Percentiles rank a stretch among this genome's conserved stretches.
Conservation (phyloP, 345 rosid genomes). For the Odontarrhena argentea region DNA sequence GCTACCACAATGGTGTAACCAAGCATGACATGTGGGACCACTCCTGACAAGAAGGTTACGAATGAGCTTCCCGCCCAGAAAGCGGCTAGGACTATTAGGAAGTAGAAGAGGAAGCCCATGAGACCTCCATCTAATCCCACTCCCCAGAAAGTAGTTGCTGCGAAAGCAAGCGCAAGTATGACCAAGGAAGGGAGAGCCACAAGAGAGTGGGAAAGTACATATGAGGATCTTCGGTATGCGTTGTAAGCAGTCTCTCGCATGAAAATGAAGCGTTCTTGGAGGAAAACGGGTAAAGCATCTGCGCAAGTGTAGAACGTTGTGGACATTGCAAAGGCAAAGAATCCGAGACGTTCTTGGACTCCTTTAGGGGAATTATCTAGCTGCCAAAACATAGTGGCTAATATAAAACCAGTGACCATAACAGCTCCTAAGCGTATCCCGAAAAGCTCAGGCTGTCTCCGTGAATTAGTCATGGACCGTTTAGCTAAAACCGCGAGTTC, state of each 20-base stretch:
- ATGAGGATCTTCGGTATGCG: conserved; percentile 54
- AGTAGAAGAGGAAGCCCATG: conserved; percentile 52
- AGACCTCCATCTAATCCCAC: conserved; percentile 59
- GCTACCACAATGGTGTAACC: conserved; percentile 60
- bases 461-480: conserved; percentile 46
- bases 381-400: conserved; percentile 45
- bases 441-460: conserved; percentile 42
- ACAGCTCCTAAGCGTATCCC: conserved; percentile 42
- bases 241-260: conserved; percentile 63
- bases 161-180: conserved; percentile 47
- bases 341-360: conserved; percentile 46
- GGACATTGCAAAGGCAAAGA: conserved; percentile 53
- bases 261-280: conserved; percentile 57
- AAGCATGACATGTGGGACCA: conserved; percentile 49
- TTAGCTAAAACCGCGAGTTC: conserved; percentile 36
- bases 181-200: conserved; percentile 51
- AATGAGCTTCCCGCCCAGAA: conserved; percentile 45
- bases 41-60: conserved; percentile 52
- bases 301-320: conserved; percentile 53
- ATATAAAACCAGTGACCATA: conserved; percentile 50
- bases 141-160: conserved; percentile 51
- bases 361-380: conserved; percentile 51
- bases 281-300: conserved; percentile 52
- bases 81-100: conserved; percentile 45
- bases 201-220: conserved; percentile 53